These are phyloP conservation scores for Geranomyces variabilis DNA, from an alignment of 192 early-diverging fungal species.

Conservation along the genomic window DNA sequence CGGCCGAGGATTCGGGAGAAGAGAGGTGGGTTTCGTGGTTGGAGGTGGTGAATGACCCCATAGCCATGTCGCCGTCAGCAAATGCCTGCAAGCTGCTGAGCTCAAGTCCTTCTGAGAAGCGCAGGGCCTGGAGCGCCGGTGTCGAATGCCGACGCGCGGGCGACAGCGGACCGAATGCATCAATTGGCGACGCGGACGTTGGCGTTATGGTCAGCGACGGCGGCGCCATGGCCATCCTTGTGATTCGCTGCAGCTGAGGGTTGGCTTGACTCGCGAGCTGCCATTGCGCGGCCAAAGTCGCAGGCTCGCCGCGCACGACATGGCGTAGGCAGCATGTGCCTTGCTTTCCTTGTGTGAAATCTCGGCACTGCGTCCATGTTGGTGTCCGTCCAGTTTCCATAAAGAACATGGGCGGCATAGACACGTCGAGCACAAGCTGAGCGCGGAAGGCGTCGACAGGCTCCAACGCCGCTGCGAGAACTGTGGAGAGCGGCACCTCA, in stretches of 20 bases:
- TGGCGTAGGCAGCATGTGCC: slow-evolving; percentile 28
- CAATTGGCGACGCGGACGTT: too few relatives aligned
- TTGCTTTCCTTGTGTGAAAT: slow-evolving; percentile 42
- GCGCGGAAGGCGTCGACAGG: slow-evolving; percentile 20
- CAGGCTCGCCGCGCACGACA: slow-evolving; percentile 28
- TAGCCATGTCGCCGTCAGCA: too few relatives aligned
- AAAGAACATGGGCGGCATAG: slow-evolving; percentile 23
- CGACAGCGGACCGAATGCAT: too few relatives aligned
- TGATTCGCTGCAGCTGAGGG: background rate
- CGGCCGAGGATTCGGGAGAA: too few relatives aligned
- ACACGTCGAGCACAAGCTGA: slow-evolving; percentile 22
- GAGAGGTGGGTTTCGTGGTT: too few relatives aligned
- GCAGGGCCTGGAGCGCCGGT: background rate
- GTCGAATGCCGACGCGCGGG: background rate
- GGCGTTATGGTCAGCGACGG: too few relatives aligned
- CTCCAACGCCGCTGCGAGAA: slow-evolving; percentile 30
- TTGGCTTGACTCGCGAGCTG: background rate
- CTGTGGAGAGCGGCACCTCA: slow-evolving; percentile 31
- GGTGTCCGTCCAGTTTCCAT: slow-evolving; percentile 18
- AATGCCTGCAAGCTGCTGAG: too few relatives aligned
- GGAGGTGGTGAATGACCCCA: too few relatives aligned
- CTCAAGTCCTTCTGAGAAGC: too few relatives aligned
- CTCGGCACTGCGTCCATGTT: slow-evolving; percentile 33
- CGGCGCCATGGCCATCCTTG: background rate
- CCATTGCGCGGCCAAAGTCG: slow-evolving; percentile 4